Percentiles rank a stretch among this genome's conserved stretches.
These are phyloP conservation scores for Chrysoporthe deuterocubensis DNA, from an alignment of 2,329 filamentous ascomycete genomes.

Conservation along the genomic window DNA sequence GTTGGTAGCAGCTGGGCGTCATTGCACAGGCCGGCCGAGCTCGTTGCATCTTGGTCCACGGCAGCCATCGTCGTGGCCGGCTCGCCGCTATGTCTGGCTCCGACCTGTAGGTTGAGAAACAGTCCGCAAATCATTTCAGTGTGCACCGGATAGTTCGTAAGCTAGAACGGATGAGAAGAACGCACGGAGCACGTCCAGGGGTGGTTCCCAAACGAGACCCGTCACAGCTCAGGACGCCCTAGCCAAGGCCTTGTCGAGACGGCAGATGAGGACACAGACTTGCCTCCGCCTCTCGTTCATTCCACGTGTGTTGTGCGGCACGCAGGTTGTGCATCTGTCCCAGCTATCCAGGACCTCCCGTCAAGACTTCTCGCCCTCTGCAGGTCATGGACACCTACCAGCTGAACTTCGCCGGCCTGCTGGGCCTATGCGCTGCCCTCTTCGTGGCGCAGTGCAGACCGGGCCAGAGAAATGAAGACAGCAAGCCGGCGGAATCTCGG, in stretches of 20 bases:
- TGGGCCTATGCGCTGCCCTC: slow-evolving; percentile 38
- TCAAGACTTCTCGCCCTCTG: not conserved
- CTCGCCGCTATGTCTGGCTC: no score
- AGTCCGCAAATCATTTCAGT: not conserved
- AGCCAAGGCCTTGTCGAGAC: slow-evolving; percentile 4
- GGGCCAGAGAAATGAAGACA: not conserved
- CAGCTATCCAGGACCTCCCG: not conserved
- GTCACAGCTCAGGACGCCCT: slow-evolving; percentile 13
- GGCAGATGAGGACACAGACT: slow-evolving; percentile 9
- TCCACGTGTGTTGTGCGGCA: not conserved
- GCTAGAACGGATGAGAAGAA: not conserved
- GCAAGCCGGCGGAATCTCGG: not conserved
- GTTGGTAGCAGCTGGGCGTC: not conserved
- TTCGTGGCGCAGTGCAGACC: slow-evolving; percentile 32
- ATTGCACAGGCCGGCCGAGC: no score
- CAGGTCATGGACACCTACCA: slow-evolving; percentile 40
- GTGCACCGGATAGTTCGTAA: slow-evolving; percentile 9
- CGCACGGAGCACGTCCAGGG: slow-evolving; percentile 23
- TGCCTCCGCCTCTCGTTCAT: not conserved
- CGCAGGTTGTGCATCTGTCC: not conserved
- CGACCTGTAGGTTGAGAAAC: no score
- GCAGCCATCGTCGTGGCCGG: no score
- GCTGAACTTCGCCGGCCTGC: slow-evolving; percentile 39
- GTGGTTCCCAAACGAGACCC: slow-evolving; percentile 19
- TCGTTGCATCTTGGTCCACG: no score